Evolutionary conservation across 768 basidiomycete species (phyloP).

Genomic region (Boletales sp.): DNA sequence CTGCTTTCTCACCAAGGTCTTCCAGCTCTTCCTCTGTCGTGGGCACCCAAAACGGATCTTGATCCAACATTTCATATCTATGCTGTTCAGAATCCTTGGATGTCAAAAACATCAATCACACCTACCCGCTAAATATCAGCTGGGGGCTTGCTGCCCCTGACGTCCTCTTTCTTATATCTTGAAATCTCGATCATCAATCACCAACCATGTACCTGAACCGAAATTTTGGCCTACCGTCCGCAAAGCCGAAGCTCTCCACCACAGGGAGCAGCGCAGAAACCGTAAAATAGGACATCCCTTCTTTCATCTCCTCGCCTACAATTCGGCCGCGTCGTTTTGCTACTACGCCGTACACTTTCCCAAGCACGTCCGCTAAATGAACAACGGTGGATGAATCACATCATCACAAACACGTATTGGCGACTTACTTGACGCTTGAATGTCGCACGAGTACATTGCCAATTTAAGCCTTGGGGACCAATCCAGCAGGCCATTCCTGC

Average conservation of each 20-base stretch:
- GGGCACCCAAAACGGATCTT: slow-evolving; percentile 97
- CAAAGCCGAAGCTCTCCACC: slow-evolving; percentile 96
- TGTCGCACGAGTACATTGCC: slow-evolving; percentile 98
- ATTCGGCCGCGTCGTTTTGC: slow-evolving; percentile 89
- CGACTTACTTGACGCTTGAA: slow-evolving; percentile 90
- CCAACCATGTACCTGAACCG: background rate
- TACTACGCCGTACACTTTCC: slow-evolving; percentile 96
- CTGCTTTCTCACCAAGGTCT: slow-evolving; percentile 95
- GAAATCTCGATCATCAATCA: slow-evolving; percentile 9
- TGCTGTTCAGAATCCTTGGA: slow-evolving; percentile 14
- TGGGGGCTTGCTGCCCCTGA: slow-evolving; percentile 98
- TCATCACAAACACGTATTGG: background rate
- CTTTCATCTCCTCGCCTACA: slow-evolving; percentile 97
- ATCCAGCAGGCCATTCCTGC: slow-evolving; percentile 84
- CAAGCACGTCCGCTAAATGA: slow-evolving; percentile 83
- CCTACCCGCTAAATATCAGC: slow-evolving; percentile 91
- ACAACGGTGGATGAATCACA: slow-evolving; percentile 5
- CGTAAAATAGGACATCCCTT: slow-evolving; percentile 93
- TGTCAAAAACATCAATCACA: background rate
- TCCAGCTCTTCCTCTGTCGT: slow-evolving; percentile 96
- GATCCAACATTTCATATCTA: slow-evolving; percentile 90
- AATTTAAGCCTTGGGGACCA: slow-evolving; percentile 98
- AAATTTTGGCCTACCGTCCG: slow-evolving; percentile 62
- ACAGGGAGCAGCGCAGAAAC: slow-evolving; percentile 90
- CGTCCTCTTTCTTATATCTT: slow-evolving; percentile 94